A percentile compares a stretch with the other conserved stretches of the same genome.
Evolutionary conservation across 495 filamentous ascomycete species (phyloP).

Genomic region (Penicillium ucsense): DNA sequence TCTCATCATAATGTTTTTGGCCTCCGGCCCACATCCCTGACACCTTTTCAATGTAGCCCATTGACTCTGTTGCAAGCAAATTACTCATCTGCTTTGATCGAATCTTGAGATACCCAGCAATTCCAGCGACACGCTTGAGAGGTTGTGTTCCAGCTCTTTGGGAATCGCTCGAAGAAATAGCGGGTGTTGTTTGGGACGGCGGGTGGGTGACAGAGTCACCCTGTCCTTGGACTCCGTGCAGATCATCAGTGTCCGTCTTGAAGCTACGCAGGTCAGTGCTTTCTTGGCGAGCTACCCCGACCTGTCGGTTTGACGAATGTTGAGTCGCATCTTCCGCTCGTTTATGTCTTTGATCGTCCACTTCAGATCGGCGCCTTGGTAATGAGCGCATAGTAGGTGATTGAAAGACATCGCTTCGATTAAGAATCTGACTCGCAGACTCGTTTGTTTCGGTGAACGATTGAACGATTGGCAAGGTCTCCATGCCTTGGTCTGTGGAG

Average conservation of each 20-base stretch:
- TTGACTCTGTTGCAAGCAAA: slow-evolving; percentile 82
- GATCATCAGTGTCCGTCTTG: slow-evolving; percentile 6
- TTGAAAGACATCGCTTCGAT: slow-evolving; percentile 78
- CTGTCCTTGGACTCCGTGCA: not conserved
- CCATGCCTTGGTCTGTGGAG: slow-evolving; percentile 56
- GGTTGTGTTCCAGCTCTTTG: slow-evolving; percentile 70
- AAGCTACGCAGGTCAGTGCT: not conserved
- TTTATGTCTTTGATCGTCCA: slow-evolving; percentile 18
- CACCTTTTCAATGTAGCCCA: slow-evolving; percentile 95
- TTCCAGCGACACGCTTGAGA: slow-evolving; percentile 72
- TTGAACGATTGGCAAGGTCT: slow-evolving; percentile 59
- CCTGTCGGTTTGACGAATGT: slow-evolving; percentile 14
- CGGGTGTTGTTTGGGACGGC: not conserved
- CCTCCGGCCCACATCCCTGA: slow-evolving; percentile 96
- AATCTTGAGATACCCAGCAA: slow-evolving; percentile 74
- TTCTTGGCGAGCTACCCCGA: not conserved
- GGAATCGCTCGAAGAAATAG: slow-evolving; percentile 36
- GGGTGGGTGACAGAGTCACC: not conserved
- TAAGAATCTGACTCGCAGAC: slow-evolving; percentile 84
- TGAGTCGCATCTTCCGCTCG: slow-evolving; percentile 36
- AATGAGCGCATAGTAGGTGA: slow-evolving; percentile 60
- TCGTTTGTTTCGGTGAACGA: slow-evolving; percentile 63
- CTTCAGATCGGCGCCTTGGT: slow-evolving; percentile 21
- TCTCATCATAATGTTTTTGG: slow-evolving; percentile 77
- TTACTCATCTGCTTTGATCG: slow-evolving; percentile 74